Evolutionary conservation across 2,329 filamentous ascomycete genomes (phyloP), one percentile per base, ranked within the genome.

Genomic region (Calonectria fujianensis): DNA sequence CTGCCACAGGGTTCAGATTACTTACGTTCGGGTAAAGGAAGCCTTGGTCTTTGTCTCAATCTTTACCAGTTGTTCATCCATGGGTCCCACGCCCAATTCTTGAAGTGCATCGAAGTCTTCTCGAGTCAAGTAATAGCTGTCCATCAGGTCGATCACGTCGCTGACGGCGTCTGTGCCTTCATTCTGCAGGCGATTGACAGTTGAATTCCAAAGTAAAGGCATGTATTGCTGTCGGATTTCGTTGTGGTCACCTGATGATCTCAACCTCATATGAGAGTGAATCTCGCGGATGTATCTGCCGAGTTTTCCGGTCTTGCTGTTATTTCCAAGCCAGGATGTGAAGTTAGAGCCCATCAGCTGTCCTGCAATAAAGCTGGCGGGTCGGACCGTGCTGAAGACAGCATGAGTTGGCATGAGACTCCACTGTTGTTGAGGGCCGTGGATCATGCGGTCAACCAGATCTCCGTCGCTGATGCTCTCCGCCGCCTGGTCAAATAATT

Each of bases 401-500:
- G 96, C 97, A 85, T 99, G 97, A 1, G 95, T 94, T 18, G 97
- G 97, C 97, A 99, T 99, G 75, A 99, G 87, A 82, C 95, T 97
- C 97, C 97, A 99, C 76, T 99, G 97, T 83, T 99, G 97, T 83
- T 99, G 97, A 57, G 95, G 95, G 32, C 97, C 97, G 84, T 99
- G 97, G 74, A 99, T 99, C 96, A 99, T 98, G 68, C 95, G 91
- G 84, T 99, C 97, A 3, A 98, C 95, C 45, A 99, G 88, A 83
- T 99, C 97, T 74, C 97, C 97, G 82, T 99, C 97, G 81, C 96
- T 98, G 86, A 99, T 99, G 82, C 96, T 98, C 82, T 97, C 94
- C 4, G 97, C 96, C 4, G 97, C 97, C 80, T 95, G 91, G 77
- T 98, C 96, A 29, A 94, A 91, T 10, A 98, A 88, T 84, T 98